Base-by-base conservation (phyloP, 2,329 filamentous ascomycete genomes). In the Arthroderma sp. region DNA sequence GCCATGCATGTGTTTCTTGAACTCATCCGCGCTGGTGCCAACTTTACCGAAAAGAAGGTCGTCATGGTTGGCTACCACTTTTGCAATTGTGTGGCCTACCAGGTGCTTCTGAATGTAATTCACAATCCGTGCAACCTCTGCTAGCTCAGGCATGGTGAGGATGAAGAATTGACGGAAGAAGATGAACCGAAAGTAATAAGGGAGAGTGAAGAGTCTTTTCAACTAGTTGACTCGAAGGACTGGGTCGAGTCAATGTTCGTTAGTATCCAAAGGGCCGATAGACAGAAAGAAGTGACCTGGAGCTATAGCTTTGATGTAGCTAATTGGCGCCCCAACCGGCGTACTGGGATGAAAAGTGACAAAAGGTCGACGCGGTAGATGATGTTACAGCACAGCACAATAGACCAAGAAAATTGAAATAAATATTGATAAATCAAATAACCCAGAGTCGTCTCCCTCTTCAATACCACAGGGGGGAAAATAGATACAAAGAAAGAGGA, bases 31-130 rank as follows among this genome's bases (percentile, higher is more conserved):
- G 17, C 81, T 88, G 0, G 87, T 94, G 31, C 91, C 90, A 19
- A 84, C 90, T 72, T 97, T 96, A 64, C 91, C 90, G 71, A 91
- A 98, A 4, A 98, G 80, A 67, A 87, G 91, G 64, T 77, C 76
- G 73, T 98, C 91, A 65, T 95, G 85, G 61, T 85, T 79, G 11
- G 88, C 85, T 23, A 80, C 76, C 56, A 88, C 86, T 41, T 79
- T 81, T 51, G 79, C 74, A 60, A 98, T 84, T 8, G 79, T 87
- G 74, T 88, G 93, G 57, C 88, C 89, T 28, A 94, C 86, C n/a
- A 95, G 79, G 70, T 89, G 82, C 62, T 86, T 84, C 60, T 83
- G 84, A 39, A 98, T 81, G 69, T 85, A 94, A 69, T 95, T 87
- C 54, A 94, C 88, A 63, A 91, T 82, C 44, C 91, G 87, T 19